Evolutionary conservation across 805 yeast genomes (phyloP), one percentile per base, ranked within the genome.

Genomic region (Lipomyces yamanashiensis): DNA sequence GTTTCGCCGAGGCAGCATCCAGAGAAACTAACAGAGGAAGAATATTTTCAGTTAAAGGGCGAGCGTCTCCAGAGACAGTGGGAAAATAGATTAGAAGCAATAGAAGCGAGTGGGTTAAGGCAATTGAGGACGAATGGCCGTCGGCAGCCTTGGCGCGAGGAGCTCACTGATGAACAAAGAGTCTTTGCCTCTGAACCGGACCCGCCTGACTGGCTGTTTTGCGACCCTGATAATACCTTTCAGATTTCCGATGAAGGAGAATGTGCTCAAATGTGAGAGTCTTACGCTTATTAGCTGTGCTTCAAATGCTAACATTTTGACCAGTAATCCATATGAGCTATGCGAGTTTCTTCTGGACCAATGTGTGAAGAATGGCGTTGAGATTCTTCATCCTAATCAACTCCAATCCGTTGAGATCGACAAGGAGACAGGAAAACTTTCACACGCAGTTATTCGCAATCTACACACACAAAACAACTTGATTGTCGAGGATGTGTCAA

Each of bases 131-230:
- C 19, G 28, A 5, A 23, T 33, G 6, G 37, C 19, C 36, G 54
- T 7, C 34, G 33, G 21, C n/a, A 33, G 17, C 17, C 34, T 28
- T 34, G 9, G n/a, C 39, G 44, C 10, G 54, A 52, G 19, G 58
- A 56, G 23, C 40, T 57, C n/a, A 50, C 21, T 28, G 63, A 64
- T n/a, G 62, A 58, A 33, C 59, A 64, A 36, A 28, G 41, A 34
- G 34, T 63, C 28, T 49, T 50, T 34, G 55, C 56, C 15, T 53
- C 60, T 10, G 60, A 57, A 17, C 53, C 62, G 13, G 54, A 57
- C 19, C 61, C 65, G 1, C 68, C 68, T 12, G 68, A 64, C 23
- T 65, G 66, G 66, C 34, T 65, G 12, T 62, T 65, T 44, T 65
- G 68, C 53, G 64, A 65, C 34, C 34, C 40, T 36, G 61, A 62